Conservation (phyloP, 2,329 filamentous ascomycete species). For the Calonectria hawksworthii region DNA sequence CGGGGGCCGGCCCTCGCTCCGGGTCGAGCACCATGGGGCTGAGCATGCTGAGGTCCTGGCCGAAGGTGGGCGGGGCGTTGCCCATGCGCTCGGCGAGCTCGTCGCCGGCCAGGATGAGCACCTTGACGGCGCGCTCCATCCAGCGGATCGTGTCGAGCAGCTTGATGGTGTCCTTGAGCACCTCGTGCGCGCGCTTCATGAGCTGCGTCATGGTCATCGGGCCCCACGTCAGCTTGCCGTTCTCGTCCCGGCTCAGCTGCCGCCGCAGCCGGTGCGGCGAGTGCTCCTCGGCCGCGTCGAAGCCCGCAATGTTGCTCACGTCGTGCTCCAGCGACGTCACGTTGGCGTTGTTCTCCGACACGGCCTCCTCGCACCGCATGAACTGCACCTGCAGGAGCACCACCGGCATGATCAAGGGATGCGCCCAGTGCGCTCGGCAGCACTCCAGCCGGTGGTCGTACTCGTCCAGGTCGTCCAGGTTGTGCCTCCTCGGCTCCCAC, state of each 20-base stretch:
- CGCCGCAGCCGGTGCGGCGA: slow-evolving; percentile 41
- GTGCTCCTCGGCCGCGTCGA: slow-evolving; percentile 48
- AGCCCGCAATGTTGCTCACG: slow-evolving; percentile 59
- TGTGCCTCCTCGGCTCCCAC: slow-evolving; percentile 57
- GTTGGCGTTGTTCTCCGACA: slow-evolving; percentile 59
- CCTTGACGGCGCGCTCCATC: slow-evolving; percentile 62
- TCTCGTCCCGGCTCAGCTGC: slow-evolving; percentile 42
- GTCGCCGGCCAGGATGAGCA: slow-evolving; percentile 59
- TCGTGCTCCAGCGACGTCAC: slow-evolving; percentile 58
- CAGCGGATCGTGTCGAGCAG: slow-evolving; percentile 61
- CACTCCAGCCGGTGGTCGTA: slow-evolving; percentile 62
- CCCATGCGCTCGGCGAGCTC: slow-evolving; percentile 54
- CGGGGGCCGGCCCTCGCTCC: slow-evolving; percentile 42
- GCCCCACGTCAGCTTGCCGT: slow-evolving; percentile 48
- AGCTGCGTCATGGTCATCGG: slow-evolving; percentile 61
- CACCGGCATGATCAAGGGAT: slow-evolving; percentile 60
- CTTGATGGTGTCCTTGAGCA: slow-evolving; percentile 60
- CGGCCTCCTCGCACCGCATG: slow-evolving; percentile 59
- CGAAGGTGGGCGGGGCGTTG: slow-evolving; percentile 31
- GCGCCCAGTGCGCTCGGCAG: slow-evolving; percentile 60
- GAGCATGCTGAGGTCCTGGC: slow-evolving; percentile 44
- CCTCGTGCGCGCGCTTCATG: slow-evolving; percentile 63
- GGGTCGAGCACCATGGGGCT: slow-evolving; percentile 41
- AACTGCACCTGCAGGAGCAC: slow-evolving; percentile 63
- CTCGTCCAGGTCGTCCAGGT: slow-evolving; percentile 59